Base-by-base conservation (phyloP, 495 filamentous ascomycete genomes). In the Podospora fimiseda region DNA sequence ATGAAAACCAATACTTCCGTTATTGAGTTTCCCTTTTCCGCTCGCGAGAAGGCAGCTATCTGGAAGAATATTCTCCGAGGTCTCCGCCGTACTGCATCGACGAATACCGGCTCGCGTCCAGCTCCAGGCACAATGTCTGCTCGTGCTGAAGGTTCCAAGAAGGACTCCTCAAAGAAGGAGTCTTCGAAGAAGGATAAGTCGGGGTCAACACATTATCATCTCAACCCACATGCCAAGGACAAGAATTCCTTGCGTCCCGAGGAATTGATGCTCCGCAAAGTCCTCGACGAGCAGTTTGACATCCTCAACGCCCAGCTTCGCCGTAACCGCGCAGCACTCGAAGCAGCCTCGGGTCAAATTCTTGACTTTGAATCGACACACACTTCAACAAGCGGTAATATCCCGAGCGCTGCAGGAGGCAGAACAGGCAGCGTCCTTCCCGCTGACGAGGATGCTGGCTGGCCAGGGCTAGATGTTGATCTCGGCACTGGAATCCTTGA, bases 21-120 rank as follows among this genome's bases (percentile, higher is more conserved):
- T 13, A 15, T 65, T 37, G 56, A 66, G 9, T 64, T 64, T n/a
- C 61, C 67, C 3, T 54, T 66, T 16, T 48, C 55, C 18, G 9
- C 20, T 9, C 50, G 36, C 1, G 61, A 65, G 42, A 55, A 53
- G 23, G 49, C 22, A 1, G 50, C 56, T 9, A 59, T 69, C 33
- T 66, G 61, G 63, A 46, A 58, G 19, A 57, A 52, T 20, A 58
- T 64, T 3, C 19, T 62, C 1, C 18, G 48, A 7, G 57, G 65
- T 3, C 20, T 62, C 40, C 54, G 60, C 48, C 50, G 37, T 21
- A 47, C 48, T 15, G 44, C 21, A 7, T 30, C 44, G 6, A n/a
- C 51, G 21, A 15, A 14, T 15, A 14, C 18, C 11, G 6, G n/a
- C 15, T 21, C 43, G 22, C 19, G n/a, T 3, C 6, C 18, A 11